phyloP scores from a whole-genome alignment of 345 rosid species.

The Sisymbrium irio region DNA sequence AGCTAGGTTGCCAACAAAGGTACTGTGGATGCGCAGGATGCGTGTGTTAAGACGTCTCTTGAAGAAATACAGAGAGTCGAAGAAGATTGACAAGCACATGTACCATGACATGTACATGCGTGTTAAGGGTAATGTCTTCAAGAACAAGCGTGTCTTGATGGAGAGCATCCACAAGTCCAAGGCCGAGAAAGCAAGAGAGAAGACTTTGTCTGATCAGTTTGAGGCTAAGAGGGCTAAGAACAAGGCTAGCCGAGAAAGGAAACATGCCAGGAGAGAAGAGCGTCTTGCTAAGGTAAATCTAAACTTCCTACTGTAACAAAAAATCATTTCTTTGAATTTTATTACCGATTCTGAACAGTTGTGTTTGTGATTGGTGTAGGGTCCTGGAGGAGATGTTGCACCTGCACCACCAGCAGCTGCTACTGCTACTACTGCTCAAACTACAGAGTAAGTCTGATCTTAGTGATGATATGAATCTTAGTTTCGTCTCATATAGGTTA shows the following conservation, averaged over 20 bases:
- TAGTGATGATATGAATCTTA: not conserved
- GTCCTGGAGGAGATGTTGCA: constrained; percentile 35
- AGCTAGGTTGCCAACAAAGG: constrained; percentile 38
- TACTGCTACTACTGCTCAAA: not conserved
- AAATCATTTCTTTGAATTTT: not conserved
- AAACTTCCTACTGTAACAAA: too few species aligned
- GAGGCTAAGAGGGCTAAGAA: constrained; percentile 41
- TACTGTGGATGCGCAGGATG: constrained; percentile 62
- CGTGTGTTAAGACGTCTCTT: constrained; percentile 46
- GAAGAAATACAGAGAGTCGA: constrained; percentile 62
- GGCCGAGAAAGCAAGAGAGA: constrained; percentile 42
- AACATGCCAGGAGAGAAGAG: constrained; percentile 39
- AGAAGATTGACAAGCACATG: constrained; percentile 86
- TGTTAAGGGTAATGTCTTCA: constrained; percentile 77
- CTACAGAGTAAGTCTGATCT: constrained; percentile 24
- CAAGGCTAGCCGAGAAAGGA: constrained; percentile 46
- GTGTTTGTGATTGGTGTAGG: not conserved
- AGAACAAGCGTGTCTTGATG: constrained; percentile 86
- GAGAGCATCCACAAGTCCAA: constrained; percentile 48
- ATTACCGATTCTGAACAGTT: not conserved
- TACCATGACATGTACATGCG: constrained; percentile 91
- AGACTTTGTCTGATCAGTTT: constrained; percentile 41
- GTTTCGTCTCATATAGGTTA: not conserved
- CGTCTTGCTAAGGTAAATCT: constrained; percentile 34
- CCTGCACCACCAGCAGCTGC: constrained; percentile 27